These are phyloP conservation scores for Zasmidium cellare DNA, from an alignment of 2,329 filamentous ascomycete species.

Conservation along the genomic window DNA sequence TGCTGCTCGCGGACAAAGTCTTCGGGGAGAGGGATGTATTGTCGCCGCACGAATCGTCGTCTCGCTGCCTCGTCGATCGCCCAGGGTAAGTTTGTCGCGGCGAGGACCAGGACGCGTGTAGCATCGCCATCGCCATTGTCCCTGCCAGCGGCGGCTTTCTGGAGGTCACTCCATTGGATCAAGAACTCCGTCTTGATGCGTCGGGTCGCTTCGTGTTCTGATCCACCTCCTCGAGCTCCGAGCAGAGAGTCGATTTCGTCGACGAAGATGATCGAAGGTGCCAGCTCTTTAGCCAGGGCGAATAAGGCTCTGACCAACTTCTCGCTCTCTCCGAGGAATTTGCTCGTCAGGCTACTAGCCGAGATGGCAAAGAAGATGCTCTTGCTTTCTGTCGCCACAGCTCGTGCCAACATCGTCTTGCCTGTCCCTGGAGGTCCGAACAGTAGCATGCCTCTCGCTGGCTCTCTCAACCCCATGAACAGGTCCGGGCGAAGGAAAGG, in stretches of 20 bases:
- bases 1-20: constrained; percentile 77
- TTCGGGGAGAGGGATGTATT: constrained; percentile 95
- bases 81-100: constrained; percentile 95
- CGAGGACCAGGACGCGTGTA: constrained; percentile 85
- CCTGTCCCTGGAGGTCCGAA: constrained; percentile 98
- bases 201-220: constrained; percentile 89
- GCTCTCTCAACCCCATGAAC: constrained; percentile 93
- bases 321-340: constrained; percentile 94
- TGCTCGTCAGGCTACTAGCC: constrained; percentile 89
- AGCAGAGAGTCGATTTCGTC: constrained; percentile 96
- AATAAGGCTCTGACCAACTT: constrained; percentile 94
- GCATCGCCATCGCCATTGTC: constrained; percentile 75
- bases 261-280: constrained; percentile 96
- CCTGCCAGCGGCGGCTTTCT: constrained; percentile 84
- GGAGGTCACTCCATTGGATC: constrained; percentile 94
- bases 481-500: constrained; percentile 92
- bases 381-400: constrained; percentile 89
- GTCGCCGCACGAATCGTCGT: constrained; percentile 83
- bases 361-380: constrained; percentile 98
- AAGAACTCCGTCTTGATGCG: constrained; percentile 97
- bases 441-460: constrained; percentile 89
- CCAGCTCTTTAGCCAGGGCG: constrained; percentile 79
- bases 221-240: constrained; percentile 76
- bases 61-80: constrained; percentile 95
- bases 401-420: constrained; percentile 95